These are phyloP conservation scores for Cinnamomum micranthum DNA, from an alignment of 164 flowering plant species.

Conservation along the genomic window DNA sequence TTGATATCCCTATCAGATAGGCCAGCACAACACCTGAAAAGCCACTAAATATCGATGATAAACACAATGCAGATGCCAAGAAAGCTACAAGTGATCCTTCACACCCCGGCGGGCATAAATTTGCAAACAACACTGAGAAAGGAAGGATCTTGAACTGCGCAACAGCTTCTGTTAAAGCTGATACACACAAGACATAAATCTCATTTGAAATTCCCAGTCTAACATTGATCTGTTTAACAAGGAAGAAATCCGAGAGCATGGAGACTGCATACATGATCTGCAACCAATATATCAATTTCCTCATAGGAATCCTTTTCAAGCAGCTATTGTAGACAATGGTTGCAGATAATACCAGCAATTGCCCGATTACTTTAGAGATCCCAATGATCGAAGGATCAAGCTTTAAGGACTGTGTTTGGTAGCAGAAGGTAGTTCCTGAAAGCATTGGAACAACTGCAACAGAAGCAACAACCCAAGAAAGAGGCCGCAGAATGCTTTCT, in stretches of 20 bases:
- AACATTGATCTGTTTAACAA: conserved; percentile 67
- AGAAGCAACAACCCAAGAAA: conserved; percentile 71
- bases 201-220: conserved; percentile 69
- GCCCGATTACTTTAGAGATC: conserved; percentile 73
- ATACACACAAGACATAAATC: conserved; percentile 57
- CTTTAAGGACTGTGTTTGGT: conserved; percentile 68
- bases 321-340: conserved; percentile 55
- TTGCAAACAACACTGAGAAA: conserved; percentile 67
- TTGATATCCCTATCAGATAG: conserved; percentile 56
- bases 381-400: conserved; percentile 76
- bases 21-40: conserved; percentile 68
- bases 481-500: conserved; percentile 49
- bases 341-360: conserved; percentile 55
- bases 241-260: conserved; percentile 65
- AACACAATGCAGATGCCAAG: conserved; percentile 62
- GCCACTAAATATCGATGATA: conserved; percentile 75
- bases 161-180: conserved; percentile 72
- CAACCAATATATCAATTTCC: conserved; percentile 41
- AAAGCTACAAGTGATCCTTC: conserved; percentile 89
- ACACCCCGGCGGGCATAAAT: conserved; percentile 68
- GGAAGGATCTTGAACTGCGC: conserved; percentile 83
- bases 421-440: conserved; percentile 82
- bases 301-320: conserved; percentile 61
- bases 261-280: conserved; percentile 64
- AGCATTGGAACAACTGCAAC: conserved; percentile 66